Evolutionary conservation across 73 alveolate species (phyloP).

Genomic region (Tetrahymena borealis): DNA sequence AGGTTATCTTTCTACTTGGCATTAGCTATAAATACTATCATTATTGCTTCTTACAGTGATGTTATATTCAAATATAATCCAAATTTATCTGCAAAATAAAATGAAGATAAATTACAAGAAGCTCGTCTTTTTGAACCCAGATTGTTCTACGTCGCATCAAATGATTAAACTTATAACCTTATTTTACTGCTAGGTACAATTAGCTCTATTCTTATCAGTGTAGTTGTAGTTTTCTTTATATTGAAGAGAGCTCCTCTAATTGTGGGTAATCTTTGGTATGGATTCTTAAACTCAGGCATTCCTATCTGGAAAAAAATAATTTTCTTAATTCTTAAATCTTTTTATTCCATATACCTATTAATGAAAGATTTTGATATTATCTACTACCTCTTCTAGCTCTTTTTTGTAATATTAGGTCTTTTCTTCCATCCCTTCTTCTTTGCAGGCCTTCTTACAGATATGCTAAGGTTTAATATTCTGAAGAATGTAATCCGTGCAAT

Average conservation of each 20-base stretch:
- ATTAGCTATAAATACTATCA: background rate
- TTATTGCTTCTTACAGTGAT: background rate
- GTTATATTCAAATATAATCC: background rate
- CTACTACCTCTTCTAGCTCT: constrained; percentile 48
- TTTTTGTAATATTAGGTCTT: constrained; percentile 51
- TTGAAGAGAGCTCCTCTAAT: constrained; percentile 9
- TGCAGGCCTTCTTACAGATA: constrained; percentile 54
- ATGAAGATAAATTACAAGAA: background rate
- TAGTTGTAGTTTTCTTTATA: background rate
- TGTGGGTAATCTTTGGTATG: background rate
- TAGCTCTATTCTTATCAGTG: background rate
- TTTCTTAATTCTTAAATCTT: background rate
- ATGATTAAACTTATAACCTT: background rate
- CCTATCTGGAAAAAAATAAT: background rate
- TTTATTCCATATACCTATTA: background rate
- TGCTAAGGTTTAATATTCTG: constrained; percentile 51
- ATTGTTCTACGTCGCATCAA: background rate
- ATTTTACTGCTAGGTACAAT: background rate
- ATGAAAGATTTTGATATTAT: constrained; percentile 25
- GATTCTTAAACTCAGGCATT: background rate
- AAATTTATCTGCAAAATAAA: background rate
- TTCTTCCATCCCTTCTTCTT: constrained; percentile 52
- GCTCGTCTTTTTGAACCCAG: background rate
- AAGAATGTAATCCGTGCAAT: constrained; percentile 59
- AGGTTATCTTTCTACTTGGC: background rate